phyloP scores from a whole-genome alignment of 345 rosid genomes.

The Euphorbia lathyris region DNA sequence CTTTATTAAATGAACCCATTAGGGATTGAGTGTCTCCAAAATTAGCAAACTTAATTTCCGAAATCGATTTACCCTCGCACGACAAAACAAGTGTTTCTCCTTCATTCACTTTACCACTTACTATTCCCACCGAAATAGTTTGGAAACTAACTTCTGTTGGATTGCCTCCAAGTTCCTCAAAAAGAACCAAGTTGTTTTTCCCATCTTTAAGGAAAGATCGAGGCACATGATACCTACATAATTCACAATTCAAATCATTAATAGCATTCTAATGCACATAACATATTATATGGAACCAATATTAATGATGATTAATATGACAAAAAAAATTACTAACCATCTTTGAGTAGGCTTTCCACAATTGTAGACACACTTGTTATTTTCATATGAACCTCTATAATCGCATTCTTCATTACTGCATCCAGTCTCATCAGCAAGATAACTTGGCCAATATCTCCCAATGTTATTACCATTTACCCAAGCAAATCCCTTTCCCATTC shows the following conservation, averaged over 20 bases:
- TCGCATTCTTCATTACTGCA: conserved; percentile 16
- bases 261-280: too few species aligned
- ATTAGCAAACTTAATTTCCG: not conserved
- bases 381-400: conserved; percentile 15
- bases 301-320: too few species aligned
- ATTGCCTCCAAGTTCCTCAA: conserved; percentile 19
- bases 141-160: conserved; percentile 8
- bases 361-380: conserved; percentile 26
- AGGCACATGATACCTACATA: conserved; percentile 25
- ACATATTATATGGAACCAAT: too few species aligned
- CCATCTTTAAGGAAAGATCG: conserved; percentile 5
- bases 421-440: conserved; percentile 10
- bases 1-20: not conserved
- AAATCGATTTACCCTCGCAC: not conserved
- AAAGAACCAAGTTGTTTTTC: not conserved
- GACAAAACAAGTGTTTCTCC: not conserved
- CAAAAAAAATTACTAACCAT: conserved; percentile 28
- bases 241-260: too few species aligned
- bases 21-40: not conserved
- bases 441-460: conserved; percentile 26
- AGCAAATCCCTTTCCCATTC: conserved; percentile 21
- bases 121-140: not conserved
- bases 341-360: conserved; percentile 62
- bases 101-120: not conserved
- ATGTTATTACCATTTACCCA: conserved; percentile 27